Evolutionary conservation across 305 asterid genomes (phyloP).

Genomic region (Rubia balearica): DNA sequence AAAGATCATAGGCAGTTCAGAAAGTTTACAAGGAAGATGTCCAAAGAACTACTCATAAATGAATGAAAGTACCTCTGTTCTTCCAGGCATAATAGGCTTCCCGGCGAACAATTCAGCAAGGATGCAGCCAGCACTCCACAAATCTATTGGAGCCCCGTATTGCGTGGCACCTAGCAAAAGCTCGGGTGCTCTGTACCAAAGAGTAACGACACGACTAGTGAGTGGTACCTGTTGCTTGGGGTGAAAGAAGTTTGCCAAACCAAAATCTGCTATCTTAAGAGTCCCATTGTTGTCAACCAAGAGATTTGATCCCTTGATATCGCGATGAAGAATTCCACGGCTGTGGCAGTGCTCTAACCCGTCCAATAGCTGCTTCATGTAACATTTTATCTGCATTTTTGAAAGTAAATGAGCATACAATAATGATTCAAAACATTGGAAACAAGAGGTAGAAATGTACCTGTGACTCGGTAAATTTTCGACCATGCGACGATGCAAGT

Average conservation of each 20-base stretch:
- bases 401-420: background rate
- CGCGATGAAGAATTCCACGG: conserved; percentile 78
- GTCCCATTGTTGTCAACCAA: conserved; percentile 59
- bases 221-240: conserved; percentile 58
- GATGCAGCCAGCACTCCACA: conserved; percentile 92
- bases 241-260: conserved; percentile 54
- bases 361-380: conserved; percentile 54
- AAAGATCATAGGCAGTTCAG: background rate
- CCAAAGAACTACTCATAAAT: background rate
- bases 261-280: conserved; percentile 74
- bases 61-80: conserved; percentile 61
- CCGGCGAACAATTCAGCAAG: conserved; percentile 75
- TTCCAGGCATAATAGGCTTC: conserved; percentile 93
- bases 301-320: conserved; percentile 83
- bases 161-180: conserved; percentile 75
- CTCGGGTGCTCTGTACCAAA: conserved; percentile 95
- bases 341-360: conserved; percentile 86
- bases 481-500: conserved; percentile 47
- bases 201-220: conserved; percentile 86
- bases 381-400: conserved; percentile 63
- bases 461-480: conserved; percentile 81
- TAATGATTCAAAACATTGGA: background rate
- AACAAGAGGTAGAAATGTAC: conserved; percentile 21
- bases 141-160: conserved; percentile 69
- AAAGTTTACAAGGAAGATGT: background rate